These are phyloP conservation scores for Erodium maritimum DNA, from an alignment of 345 rosid species.

Conservation along the genomic window DNA sequence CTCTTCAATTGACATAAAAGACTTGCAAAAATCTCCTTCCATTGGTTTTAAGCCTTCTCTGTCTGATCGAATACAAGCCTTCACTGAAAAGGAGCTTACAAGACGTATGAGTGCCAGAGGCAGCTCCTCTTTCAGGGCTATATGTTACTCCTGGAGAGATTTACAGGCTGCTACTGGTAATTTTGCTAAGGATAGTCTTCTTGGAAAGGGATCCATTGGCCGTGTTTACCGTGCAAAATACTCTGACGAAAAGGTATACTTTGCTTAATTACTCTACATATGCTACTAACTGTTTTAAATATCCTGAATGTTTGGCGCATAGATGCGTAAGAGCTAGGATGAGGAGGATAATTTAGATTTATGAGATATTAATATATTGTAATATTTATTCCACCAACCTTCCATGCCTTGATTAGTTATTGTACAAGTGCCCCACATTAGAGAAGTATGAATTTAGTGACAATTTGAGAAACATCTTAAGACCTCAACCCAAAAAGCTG, in stretches of 20 bases:
- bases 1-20: slow-evolving; percentile 32
- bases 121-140: slow-evolving; percentile 36
- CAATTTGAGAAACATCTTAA: too few relatives aligned
- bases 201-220: slow-evolving; percentile 78
- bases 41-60: slow-evolving; percentile 39
- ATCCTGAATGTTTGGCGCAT: background rate
- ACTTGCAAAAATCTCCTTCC: too few relatives aligned
- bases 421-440: too few relatives aligned
- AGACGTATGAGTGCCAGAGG: slow-evolving; percentile 46
- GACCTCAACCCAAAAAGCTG: too few relatives aligned
- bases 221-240: slow-evolving; percentile 75
- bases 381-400: too few relatives aligned
- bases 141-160: slow-evolving; percentile 39
- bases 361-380: too few relatives aligned
- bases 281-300: too few relatives aligned
- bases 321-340: too few relatives aligned
- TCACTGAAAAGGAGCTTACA: slow-evolving; percentile 43
- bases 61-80: slow-evolving; percentile 33
- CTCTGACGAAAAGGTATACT: slow-evolving; percentile 60
- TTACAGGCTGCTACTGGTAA: slow-evolving; percentile 49
- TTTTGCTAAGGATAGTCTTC: slow-evolving; percentile 51
- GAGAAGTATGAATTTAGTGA: too few relatives aligned
- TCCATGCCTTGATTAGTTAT: too few relatives aligned
- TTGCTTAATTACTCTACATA: too few relatives aligned
- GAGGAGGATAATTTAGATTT: too few relatives aligned